These are phyloP conservation scores for Nosema muscidifuracis DNA, from an alignment of 371 early-diverging fungal species.

Conservation along the genomic window DNA sequence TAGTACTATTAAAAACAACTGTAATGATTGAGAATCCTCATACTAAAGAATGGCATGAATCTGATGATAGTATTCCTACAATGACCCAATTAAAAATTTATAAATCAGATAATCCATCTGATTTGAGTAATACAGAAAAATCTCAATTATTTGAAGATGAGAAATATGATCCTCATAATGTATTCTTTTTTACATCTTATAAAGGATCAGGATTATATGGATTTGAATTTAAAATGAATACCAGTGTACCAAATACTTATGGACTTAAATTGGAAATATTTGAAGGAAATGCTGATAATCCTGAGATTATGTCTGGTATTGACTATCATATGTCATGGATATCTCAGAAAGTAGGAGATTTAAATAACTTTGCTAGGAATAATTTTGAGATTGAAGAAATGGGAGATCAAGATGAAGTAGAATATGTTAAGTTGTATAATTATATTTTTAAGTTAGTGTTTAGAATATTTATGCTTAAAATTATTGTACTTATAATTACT, in stretches of 20 bases:
- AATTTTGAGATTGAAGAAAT: constrained; percentile 49
- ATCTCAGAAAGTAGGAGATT: constrained; percentile 47
- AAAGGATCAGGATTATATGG: constrained; percentile 37
- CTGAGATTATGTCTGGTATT: constrained; percentile 53
- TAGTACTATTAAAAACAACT: constrained; percentile 33
- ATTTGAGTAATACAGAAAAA: constrained; percentile 11
- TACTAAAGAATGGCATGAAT: constrained; percentile 19
- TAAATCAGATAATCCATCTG: constrained; percentile 23
- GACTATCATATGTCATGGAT: constrained; percentile 54
- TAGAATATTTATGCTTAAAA: constrained; percentile 48
- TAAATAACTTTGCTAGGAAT: constrained; percentile 46
- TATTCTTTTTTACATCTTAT: constrained; percentile 51
- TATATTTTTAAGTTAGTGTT: constrained; percentile 47
- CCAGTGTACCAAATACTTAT: constrained; percentile 9
- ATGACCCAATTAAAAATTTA: constrained; percentile 9
- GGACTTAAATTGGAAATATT: constrained; percentile 48
- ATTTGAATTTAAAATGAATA: constrained; percentile 41
- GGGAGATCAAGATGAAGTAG: constrained; percentile 48
- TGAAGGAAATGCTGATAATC: constrained; percentile 50
- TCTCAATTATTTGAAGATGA: constrained; percentile 35
- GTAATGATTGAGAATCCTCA: background rate
- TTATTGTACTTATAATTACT: constrained; percentile 48
- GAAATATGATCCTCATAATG: constrained; percentile 38
- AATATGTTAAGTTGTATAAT: constrained; percentile 40
- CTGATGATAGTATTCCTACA: background rate